A percentile compares a stretch with the other conserved stretches of the same genome.
These are phyloP conservation scores for Cladosporium halotolerans DNA, from an alignment of 2,329 filamentous ascomycete genomes.

Conservation along the genomic window DNA sequence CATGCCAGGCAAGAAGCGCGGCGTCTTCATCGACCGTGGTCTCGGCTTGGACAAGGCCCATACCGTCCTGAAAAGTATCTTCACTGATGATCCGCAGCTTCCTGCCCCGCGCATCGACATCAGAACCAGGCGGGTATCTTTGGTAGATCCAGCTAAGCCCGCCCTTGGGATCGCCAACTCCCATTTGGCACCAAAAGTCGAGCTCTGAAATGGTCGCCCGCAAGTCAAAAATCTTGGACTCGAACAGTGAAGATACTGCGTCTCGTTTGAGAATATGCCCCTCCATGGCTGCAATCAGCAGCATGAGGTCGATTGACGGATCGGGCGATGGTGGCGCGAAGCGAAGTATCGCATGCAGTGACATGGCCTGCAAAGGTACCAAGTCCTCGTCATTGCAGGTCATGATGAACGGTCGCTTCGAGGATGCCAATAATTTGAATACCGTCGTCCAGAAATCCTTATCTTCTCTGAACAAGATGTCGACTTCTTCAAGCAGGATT, in stretches of 20 bases:
- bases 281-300: constrained; percentile 79
- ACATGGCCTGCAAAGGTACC: constrained; percentile 68
- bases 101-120: constrained; percentile 61
- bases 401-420: constrained; percentile 86
- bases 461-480: constrained; percentile 90
- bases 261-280: constrained; percentile 69
- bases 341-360: constrained; percentile 78
- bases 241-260: constrained; percentile 64
- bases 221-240: constrained; percentile 63
- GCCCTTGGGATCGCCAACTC: constrained; percentile 78
- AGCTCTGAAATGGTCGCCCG: constrained; percentile 77
- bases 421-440: constrained; percentile 68
- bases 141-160: constrained; percentile 87
- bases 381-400: constrained; percentile 89
- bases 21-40: constrained; percentile 55
- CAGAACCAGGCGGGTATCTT: constrained; percentile 65
- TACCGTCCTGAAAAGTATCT: constrained; percentile 67
- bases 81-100: constrained; percentile 73
- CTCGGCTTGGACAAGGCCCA: constrained; percentile 57
- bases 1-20: constrained; percentile 58
- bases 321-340: constrained; percentile 61
- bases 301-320: constrained; percentile 70
- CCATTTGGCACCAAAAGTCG: constrained; percentile 96
- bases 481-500: constrained; percentile 89
- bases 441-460: constrained; percentile 90